Evolutionary conservation across 192 early-diverging fungal species (phyloP).

Genomic region (Coemansia sp.): DNA sequence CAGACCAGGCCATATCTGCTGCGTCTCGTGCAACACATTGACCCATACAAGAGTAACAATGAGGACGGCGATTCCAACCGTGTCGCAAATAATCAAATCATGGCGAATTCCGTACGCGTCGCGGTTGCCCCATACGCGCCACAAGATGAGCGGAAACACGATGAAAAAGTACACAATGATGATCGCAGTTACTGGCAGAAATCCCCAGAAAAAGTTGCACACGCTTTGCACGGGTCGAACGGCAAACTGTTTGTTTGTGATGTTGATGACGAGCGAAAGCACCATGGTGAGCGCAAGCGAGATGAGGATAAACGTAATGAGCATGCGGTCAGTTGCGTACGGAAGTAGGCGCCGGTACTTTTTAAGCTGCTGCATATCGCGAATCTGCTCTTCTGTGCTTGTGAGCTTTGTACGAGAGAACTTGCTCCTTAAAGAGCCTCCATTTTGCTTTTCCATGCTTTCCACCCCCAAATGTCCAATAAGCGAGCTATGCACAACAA

Average conservation of each 20-base stretch:
- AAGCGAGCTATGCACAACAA: background rate
- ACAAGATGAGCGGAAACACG: constrained; percentile 53
- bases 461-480: background rate
- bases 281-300: background rate
- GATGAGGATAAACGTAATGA: constrained; percentile 16
- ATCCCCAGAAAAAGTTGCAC: constrained; percentile 30
- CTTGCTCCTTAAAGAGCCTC: background rate
- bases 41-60: constrained; percentile 48
- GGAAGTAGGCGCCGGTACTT: constrained; percentile 26
- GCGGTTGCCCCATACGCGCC: constrained; percentile 44
- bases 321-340: constrained; percentile 25
- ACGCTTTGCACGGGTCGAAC: constrained; percentile 15
- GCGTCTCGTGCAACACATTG: constrained; percentile 14
- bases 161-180: constrained; percentile 47
- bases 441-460: too few relatives aligned
- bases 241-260: constrained; percentile 31
- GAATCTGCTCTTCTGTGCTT: constrained; percentile 4
- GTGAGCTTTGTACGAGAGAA: background rate
- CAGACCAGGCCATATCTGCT: constrained; percentile 34
- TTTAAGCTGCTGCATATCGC: constrained; percentile 17
- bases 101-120: constrained; percentile 62
- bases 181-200: constrained; percentile 19
- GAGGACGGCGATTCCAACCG: constrained; percentile 45
- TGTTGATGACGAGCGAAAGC: constrained; percentile 23
- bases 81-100: constrained; percentile 56